Evolutionary conservation across 192 early-diverging fungal species (phyloP).

Genomic region (Martensiomyces pterosporus): DNA sequence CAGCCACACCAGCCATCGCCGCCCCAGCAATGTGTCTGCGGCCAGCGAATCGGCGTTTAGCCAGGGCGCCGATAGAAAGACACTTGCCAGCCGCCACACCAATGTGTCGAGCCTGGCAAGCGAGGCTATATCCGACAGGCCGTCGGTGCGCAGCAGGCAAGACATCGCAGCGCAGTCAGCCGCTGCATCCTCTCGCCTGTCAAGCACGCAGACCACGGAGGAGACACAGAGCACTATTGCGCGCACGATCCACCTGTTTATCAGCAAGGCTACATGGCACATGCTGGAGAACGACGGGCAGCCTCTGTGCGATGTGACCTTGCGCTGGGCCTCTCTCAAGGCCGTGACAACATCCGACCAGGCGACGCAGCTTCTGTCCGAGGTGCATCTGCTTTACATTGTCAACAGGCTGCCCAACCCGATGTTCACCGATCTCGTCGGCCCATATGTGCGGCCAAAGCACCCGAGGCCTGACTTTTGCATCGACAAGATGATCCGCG

Average conservation of each 20-base stretch:
- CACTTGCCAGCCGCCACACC: background rate
- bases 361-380: slow-evolving; percentile 65
- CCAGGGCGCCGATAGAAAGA: background rate
- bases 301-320: slow-evolving; percentile 67
- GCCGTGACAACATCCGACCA: slow-evolving; percentile 83
- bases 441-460: slow-evolving; percentile 56
- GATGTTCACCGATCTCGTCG: slow-evolving; percentile 57
- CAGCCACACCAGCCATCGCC: background rate
- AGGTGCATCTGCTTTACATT: slow-evolving; percentile 68
- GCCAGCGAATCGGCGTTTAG: background rate
- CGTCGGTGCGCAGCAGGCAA: too few relatives aligned
- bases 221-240: slow-evolving; percentile 55
- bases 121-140: background rate
- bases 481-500: slow-evolving; percentile 83
- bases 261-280: slow-evolving; percentile 68
- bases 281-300: slow-evolving; percentile 66
- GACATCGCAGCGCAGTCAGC: too few relatives aligned
- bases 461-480: slow-evolving; percentile 62
- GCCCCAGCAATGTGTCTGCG: background rate
- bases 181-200: background rate
- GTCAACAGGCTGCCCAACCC: slow-evolving; percentile 60
- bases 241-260: slow-evolving; percentile 54
- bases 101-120: background rate
- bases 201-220: slow-evolving; percentile 24
- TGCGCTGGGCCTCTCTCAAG: slow-evolving; percentile 60